Conservation (phyloP, 352 stramenopile genomes). For the Phytopythium helicoides region DNA sequence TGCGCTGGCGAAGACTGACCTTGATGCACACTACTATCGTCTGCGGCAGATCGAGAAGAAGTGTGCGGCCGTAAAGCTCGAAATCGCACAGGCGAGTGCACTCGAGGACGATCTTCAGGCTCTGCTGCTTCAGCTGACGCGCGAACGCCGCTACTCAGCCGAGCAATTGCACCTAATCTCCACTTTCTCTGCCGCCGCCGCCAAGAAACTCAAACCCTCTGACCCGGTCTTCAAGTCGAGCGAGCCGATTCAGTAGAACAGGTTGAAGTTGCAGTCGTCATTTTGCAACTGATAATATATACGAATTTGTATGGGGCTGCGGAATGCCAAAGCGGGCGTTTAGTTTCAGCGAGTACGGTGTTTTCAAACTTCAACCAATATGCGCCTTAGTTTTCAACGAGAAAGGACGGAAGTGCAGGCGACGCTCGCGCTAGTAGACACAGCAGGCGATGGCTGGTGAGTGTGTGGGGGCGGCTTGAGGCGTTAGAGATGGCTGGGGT, state of each 20-base stretch:
- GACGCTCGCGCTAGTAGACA: too few relatives aligned
- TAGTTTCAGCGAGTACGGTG: background rate
- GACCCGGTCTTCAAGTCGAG: constrained; percentile 2
- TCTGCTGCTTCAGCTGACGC: constrained; percentile 46
- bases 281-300: background rate
- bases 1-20: constrained; percentile 51
- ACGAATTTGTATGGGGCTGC: background rate
- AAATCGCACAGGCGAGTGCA: constrained; percentile 55
- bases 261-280: too few relatives aligned
- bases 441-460: background rate
- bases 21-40: constrained; percentile 59
- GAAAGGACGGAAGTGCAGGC: too few relatives aligned
- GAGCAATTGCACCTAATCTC: constrained; percentile 64
- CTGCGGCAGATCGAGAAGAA: constrained; percentile 60
- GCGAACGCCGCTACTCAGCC: constrained; percentile 39
- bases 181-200: constrained; percentile 34
- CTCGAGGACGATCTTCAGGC: constrained; percentile 64
- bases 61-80: constrained; percentile 55
- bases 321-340: background rate
- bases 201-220: background rate
- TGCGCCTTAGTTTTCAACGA: too few relatives aligned
- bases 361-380: constrained; percentile 6
- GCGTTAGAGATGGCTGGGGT: background rate
- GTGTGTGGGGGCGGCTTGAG: background rate
- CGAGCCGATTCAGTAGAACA: background rate